Base-by-base conservation (phyloP, 2,329 filamentous ascomycete species). In the Monilinia laxa region DNA sequence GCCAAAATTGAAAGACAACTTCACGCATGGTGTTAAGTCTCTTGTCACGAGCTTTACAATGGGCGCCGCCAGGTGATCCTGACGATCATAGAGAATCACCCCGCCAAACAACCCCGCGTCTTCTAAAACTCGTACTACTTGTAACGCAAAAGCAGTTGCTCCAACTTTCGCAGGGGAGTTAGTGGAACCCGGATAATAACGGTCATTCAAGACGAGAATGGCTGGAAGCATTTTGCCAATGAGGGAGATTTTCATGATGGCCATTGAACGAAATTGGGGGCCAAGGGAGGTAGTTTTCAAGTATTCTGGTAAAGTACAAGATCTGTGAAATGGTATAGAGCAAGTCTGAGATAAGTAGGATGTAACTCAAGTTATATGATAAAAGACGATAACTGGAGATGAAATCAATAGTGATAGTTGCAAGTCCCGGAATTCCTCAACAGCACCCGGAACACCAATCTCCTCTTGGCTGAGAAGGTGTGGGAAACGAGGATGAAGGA, bases 81-180 rank as follows among this genome's bases (percentile, higher is more conserved):
- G 56, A 60, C 68, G 67, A 49, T 66, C 53, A 42, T 69, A 69
- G 14, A 69, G 53, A 45, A 69, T 68, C 49, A 68, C 62, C 20
- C 68, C 68, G 18, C 62, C 63, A 60, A 69, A 69, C 20, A 68
- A 16, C 20, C 68, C 66, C 35, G 35, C 68, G 12, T 68, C 57
- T 35, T 66, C 52, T 16, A 69, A 52, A 28, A 67, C 68, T 28
- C 58, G 58, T 53, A 60, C 57, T 5, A 65, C 68, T 42, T 67
- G 67, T 40, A 69, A 62, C 25, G 68, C 68, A 42, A 69, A 68
- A 28, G 68, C 64, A 7, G 68, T 69, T 25, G 66, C 63, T 40
- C 68, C 68, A 18, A 69, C 68, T 9, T 68, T 69, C 25, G 66
- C 66, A 25, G 68, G 58, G 25, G 56, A 63, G 18, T 58, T 64